Evolutionary conservation across 495 filamentous ascomycete species (phyloP).

Genomic region (Beverwykella pulmonaria): DNA sequence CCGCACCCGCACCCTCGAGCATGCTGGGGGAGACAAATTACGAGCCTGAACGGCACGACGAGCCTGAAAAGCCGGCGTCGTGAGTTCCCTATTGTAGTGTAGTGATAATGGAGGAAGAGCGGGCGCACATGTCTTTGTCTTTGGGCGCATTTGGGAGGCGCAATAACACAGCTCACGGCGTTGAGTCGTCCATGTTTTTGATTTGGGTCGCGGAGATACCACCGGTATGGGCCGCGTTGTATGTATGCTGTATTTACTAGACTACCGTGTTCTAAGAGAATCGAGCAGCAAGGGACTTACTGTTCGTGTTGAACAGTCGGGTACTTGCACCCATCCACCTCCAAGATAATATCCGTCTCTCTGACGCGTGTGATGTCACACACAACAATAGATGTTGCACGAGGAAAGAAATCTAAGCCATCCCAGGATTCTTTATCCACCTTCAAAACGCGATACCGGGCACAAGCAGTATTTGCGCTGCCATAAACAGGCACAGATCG

Average conservation of each 20-base stretch:
- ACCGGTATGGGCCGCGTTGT: conserved; percentile 11
- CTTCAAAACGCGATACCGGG: not conserved
- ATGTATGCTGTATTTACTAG: conserved; percentile 11
- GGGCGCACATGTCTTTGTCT: not conserved
- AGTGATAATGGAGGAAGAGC: not conserved
- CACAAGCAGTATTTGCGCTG: not conserved
- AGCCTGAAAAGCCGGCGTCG: conserved; percentile 15
- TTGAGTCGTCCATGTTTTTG: conserved; percentile 1
- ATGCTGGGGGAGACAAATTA: conserved; percentile 40
- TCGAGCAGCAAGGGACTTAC: not conserved
- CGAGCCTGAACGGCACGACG: conserved; percentile 35
- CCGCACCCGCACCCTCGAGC: conserved; percentile 14
- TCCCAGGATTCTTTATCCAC: not conserved
- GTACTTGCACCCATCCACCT: not conserved
- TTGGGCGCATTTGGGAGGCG: conserved; percentile 3
- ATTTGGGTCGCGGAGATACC: conserved; percentile 23
- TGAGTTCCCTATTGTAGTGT: not conserved
- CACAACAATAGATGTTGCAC: not conserved
- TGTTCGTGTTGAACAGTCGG: not conserved
- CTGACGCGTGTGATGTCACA: not conserved
- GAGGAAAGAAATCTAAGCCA: not conserved
- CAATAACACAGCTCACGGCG: conserved; percentile 1
- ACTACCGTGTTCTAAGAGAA: not conserved
- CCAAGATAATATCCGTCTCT: not conserved
- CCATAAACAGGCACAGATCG: not conserved